These are phyloP conservation scores for Pythium oligandrum DNA, from an alignment of 352 stramenopile genomes.

Conservation along the genomic window DNA sequence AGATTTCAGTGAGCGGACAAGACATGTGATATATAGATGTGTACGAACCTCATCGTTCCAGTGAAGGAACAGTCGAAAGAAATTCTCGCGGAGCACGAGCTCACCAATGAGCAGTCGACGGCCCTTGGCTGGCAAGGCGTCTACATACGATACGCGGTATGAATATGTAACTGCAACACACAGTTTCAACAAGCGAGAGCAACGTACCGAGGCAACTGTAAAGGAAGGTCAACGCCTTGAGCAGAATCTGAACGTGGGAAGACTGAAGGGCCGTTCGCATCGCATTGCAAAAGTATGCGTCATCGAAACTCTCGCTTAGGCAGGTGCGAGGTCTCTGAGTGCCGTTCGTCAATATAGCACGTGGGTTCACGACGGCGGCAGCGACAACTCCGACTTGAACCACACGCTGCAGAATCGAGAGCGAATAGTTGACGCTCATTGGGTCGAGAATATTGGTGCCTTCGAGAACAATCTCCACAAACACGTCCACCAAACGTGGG, in stretches of 20 bases:
- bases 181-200: conserved; percentile 1
- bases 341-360: not conserved
- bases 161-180: not conserved
- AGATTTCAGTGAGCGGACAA: not conserved
- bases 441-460: conserved; percentile 81
- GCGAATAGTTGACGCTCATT: conserved; percentile 79
- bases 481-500: conserved; percentile 56
- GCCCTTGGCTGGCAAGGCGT: conserved; percentile 55
- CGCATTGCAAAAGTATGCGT: conserved; percentile 60
- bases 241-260: conserved; percentile 74
- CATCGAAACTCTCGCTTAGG: conserved; percentile 53
- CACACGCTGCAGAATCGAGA: conserved; percentile 74
- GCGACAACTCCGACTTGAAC: conserved; percentile 51
- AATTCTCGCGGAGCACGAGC: conserved; percentile 79
- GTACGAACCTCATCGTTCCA: conserved; percentile 82
- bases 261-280: conserved; percentile 73
- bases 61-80: conserved; percentile 83
- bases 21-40: not conserved
- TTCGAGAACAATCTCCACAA: conserved; percentile 79
- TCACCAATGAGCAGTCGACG: conserved; percentile 67
- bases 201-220: conserved; percentile 77
- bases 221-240: conserved; percentile 83
- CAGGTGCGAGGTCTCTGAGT: conserved; percentile 2
- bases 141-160: conserved; percentile 21
- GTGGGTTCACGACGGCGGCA: conserved; percentile 4